Evolutionary conservation across 2,329 filamentous ascomycete species (phyloP).

Genomic region (Colletotrichum neosansevieriae): DNA sequence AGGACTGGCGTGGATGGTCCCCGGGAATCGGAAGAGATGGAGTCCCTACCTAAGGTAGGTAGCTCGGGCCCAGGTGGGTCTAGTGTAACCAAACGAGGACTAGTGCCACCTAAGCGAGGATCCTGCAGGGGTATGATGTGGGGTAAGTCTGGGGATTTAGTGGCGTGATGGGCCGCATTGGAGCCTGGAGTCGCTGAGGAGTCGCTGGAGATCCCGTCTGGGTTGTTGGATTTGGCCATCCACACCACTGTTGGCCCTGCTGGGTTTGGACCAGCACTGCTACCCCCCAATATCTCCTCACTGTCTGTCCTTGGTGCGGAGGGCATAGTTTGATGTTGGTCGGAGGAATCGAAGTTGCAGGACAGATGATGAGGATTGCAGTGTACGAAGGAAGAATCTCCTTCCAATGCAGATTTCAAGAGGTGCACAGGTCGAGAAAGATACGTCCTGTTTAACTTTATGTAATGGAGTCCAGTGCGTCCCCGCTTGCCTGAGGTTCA

Average conservation of each 20-base stretch:
- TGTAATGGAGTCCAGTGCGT: neutral
- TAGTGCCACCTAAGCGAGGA: slow-evolving; percentile 7
- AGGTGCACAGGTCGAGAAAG: neutral
- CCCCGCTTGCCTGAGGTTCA: neutral
- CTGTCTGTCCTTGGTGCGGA: neutral
- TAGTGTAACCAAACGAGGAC: neutral
- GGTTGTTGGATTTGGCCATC: neutral
- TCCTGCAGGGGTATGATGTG: slow-evolving; percentile 16
- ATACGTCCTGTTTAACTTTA: neutral
- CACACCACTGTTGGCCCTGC: neutral
- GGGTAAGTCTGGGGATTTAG: slow-evolving; percentile 40
- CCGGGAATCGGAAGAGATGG: slow-evolving; percentile 23
- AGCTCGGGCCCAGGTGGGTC: neutral
- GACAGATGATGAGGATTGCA: neutral
- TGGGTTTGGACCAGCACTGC: slow-evolving; percentile 7
- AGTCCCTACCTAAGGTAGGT: too few species aligned
- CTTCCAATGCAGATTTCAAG: neutral
- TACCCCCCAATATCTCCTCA: neutral
- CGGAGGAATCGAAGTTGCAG: neutral
- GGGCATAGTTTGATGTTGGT: neutral
- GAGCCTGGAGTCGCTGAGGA: slow-evolving; percentile 21
- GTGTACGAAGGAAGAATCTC: neutral
- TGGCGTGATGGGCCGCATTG: slow-evolving; percentile 37
- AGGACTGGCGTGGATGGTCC: slow-evolving; percentile 1
- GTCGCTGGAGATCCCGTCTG: slow-evolving; percentile 5